Base-by-base conservation (phyloP, 2,329 filamentous ascomycete genomes). In the Claviceps humidiphila region DNA sequence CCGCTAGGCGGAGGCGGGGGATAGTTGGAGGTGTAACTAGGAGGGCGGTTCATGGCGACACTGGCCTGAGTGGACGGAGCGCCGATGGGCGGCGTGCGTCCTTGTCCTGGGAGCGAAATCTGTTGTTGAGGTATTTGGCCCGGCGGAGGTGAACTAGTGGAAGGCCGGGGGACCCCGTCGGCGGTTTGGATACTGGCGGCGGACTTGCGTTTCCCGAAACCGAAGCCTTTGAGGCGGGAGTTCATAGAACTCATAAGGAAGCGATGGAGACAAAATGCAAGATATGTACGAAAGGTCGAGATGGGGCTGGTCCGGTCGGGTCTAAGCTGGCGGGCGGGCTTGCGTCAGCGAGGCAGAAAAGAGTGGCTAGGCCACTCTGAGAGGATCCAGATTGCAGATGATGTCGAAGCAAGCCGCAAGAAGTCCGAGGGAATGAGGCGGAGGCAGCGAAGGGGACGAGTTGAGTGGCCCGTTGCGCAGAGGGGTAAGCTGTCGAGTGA, bases 181-280 rank as follows among this genome's bases (percentile, higher is more conserved):
- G 70, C 65, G 64, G 69, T 71, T 59, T 77, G 74, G 63, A 79
- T 78, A 68, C 75, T 80, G 67, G 76, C 75, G 63, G 75, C 75
- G 64, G 83, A 84, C 75, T 82, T 86, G 71, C 85, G 83, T 79
- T 86, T 87, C 73, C 84, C 84, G 76, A 87, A 85, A 72, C 85
- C 84, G 74, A 89, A 78, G 76, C 80, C 79, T 76, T 87, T 86
- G 69, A 88, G 81, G 71, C 84, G 82, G 68, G 81, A 80, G 76
- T 87, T 87, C 80, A 86, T 79, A 77, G 82, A 87, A 78, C 80
- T 86, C 83, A 87, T 86, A 68, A 66, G 66, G 68, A 66, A 67
- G 60, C 58, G 58, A 58, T 49, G 47, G 40, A 51, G 47, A 50
- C 49, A 49, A 55, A 51, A 51, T 50, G 48, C 17, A 30, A 40